Evolutionary conservation across 108 stramenopile genomes (phyloP).

Genomic region (Nitzschia sp.): DNA sequence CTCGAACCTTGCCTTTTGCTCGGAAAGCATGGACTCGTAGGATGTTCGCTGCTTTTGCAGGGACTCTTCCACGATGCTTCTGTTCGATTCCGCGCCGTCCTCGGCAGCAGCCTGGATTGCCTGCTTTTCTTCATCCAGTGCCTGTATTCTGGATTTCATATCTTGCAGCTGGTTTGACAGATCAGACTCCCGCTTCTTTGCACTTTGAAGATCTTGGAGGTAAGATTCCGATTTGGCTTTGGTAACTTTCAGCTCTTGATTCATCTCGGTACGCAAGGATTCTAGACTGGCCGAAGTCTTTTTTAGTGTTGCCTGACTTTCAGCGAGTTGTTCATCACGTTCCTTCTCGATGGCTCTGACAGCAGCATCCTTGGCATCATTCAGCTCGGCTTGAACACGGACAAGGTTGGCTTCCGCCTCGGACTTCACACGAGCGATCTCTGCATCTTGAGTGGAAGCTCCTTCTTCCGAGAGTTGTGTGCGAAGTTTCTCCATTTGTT

Average conservation of each 20-base stretch:
- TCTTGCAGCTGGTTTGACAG: conserved; percentile 21
- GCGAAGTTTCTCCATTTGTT: conserved; percentile 3
- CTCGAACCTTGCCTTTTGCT: conserved; percentile 25
- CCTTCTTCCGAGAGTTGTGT: neutral
- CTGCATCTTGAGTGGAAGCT: neutral
- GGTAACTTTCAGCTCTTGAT: conserved; percentile 7
- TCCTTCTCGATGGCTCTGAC: neutral
- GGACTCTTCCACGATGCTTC: conserved; percentile 35
- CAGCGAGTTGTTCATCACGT: neutral
- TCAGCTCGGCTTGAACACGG: neutral
- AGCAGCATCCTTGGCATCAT: neutral
- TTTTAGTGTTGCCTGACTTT: conserved; percentile 7
- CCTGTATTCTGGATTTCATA: conserved; percentile 12
- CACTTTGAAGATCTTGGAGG: conserved; percentile 13
- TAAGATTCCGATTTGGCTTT: conserved; percentile 9
- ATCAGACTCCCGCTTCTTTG: conserved; percentile 10
- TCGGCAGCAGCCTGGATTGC: conserved; percentile 27
- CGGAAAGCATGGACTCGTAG: conserved; percentile 38
- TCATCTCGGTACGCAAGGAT: neutral
- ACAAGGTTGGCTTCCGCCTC: neutral
- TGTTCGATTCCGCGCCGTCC: conserved; percentile 28
- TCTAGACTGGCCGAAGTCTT: neutral
- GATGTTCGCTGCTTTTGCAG: conserved; percentile 38
- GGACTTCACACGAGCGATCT: neutral
- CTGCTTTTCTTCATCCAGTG: conserved; percentile 28